Evolutionary conservation across 257 asterid species (phyloP).

Genomic region (Solanum sejunctum): DNA sequence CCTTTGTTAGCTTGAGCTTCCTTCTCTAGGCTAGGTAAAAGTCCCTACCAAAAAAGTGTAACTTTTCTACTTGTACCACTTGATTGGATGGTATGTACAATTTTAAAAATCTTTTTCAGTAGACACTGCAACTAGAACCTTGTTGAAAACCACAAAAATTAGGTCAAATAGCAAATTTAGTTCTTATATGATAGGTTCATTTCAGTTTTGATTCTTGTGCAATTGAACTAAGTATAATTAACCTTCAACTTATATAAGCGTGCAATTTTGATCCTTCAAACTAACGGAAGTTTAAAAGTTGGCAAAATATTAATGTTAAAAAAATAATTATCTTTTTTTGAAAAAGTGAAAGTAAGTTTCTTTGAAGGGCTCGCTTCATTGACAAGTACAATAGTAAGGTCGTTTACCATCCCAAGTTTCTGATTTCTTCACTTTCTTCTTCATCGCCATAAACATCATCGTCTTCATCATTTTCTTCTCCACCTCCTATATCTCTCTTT

Average conservation of each 20-base stretch:
- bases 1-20: neutral
- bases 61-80: neutral
- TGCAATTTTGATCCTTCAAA: no score
- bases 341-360: no score
- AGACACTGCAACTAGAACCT: neutral
- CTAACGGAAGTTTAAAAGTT: no score
- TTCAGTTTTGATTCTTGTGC: no score
- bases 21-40: neutral
- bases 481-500: neutral
- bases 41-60: neutral
- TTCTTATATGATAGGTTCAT: no score
- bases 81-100: neutral
- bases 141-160: neutral
- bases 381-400: no score
- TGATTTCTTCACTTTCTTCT: conserved; percentile 12
- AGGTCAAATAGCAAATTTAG: no score
- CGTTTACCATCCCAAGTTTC: neutral
- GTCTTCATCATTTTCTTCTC: conserved; percentile 15
- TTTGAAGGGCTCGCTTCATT: no score
- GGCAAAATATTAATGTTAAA: no score
- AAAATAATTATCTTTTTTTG: no score
- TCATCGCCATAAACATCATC: conserved; percentile 16
- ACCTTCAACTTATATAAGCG: no score
- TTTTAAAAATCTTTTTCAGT: neutral
- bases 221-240: no score